Conservation (phyloP, 129 eudicot species). For the Rutidosis leptorrhynchoides region DNA sequence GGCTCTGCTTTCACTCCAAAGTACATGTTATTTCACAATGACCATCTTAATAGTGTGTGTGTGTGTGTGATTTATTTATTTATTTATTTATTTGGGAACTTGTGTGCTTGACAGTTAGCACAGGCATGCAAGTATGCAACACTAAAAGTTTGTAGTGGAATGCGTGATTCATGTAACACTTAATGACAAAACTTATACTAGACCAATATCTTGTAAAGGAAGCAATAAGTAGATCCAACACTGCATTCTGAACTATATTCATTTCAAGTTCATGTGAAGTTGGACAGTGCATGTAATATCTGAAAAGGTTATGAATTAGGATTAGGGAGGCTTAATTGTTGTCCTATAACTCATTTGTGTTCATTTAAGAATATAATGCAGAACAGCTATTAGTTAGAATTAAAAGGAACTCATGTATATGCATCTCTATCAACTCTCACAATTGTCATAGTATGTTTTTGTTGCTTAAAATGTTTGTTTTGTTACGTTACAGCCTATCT, state of each 20-base stretch:
- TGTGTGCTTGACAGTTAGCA: not conserved
- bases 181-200: not conserved
- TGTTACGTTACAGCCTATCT: constrained; percentile 52
- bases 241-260: constrained; percentile 3
- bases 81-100: not conserved
- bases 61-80: not conserved
- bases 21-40: not conserved
- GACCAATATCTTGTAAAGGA: not conserved
- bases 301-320: not conserved
- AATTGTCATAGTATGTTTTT: not conserved
- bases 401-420: not conserved
- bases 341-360: not conserved
- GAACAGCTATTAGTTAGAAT: not conserved
- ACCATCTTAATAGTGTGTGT: not conserved
- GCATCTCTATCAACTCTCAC: not conserved
- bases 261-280: not conserved
- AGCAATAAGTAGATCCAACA: not conserved
- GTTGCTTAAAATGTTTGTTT: not conserved
- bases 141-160: constrained; percentile 6
- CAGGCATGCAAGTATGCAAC: not conserved
- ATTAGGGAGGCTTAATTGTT: not conserved
- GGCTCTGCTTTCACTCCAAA: not conserved
- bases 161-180: not conserved
- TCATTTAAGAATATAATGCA: not conserved
- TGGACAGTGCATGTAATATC: not conserved